Conservation (phyloP, 1,139 yeast genomes). For the Oligophagozyma castellii region DNA sequence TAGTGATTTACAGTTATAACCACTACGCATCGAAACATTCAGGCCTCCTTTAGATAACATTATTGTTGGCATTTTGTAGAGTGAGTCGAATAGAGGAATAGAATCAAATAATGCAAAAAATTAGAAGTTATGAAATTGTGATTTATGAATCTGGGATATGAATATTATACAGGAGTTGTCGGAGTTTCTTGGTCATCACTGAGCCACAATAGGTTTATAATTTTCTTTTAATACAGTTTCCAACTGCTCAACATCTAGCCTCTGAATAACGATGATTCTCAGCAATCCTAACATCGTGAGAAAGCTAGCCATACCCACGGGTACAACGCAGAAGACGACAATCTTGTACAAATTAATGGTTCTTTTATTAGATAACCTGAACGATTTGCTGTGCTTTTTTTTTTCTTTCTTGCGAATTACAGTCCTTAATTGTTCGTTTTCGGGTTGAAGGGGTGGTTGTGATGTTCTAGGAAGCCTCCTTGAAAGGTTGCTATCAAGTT, state of each 20-base stretch:
- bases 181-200: too few relatives aligned
- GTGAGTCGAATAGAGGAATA: too few relatives aligned
- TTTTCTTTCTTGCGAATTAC: not conserved
- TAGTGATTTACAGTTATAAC: too few relatives aligned
- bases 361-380: constrained; percentile 26
- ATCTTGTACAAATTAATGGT: constrained; percentile 74
- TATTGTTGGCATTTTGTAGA: too few relatives aligned
- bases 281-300: constrained; percentile 77
- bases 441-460: not conserved
- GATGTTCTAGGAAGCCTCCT: not conserved
- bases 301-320: constrained; percentile 90
- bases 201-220: constrained; percentile 1
- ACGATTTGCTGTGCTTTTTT: constrained; percentile 2
- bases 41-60: too few relatives aligned
- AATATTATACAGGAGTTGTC: too few relatives aligned
- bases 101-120: too few relatives aligned
- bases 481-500: not conserved
- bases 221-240: constrained; percentile 11
- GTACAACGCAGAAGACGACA: constrained; percentile 92
- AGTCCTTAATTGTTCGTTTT: constrained; percentile 1
- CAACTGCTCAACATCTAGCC: constrained; percentile 49
- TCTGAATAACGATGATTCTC: constrained; percentile 57
- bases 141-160: too few relatives aligned
- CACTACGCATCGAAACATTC: too few relatives aligned
- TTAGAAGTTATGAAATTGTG: too few relatives aligned